A percentile compares a stretch with the other conserved stretches of the same genome.
Evolutionary conservation across 108 stramenopile species (phyloP).

Genomic region (Fragilaria radians): DNA sequence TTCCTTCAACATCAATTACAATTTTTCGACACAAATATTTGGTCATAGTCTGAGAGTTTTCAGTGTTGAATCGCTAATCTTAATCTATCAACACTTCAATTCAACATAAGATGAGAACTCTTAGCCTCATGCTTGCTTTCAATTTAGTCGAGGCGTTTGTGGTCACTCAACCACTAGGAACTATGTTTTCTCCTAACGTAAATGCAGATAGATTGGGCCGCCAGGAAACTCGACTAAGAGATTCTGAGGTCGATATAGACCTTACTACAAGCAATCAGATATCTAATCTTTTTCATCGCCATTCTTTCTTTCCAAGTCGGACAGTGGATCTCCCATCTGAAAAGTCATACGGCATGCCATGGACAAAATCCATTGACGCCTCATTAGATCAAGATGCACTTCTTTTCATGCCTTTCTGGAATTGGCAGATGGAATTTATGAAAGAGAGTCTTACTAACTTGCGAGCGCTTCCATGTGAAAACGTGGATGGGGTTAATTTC

Average conservation of each 20-base stretch:
- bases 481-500: constrained; percentile 48
- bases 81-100: too few species aligned
- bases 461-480: constrained; percentile 45
- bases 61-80: too few species aligned
- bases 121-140: constrained; percentile 19
- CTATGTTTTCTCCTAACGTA: not conserved
- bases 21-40: too few species aligned
- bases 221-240: not conserved
- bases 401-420: constrained; percentile 87
- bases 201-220: not conserved
- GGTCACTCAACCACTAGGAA: not conserved
- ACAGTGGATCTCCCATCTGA: constrained; percentile 15
- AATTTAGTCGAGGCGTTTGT: constrained; percentile 19
- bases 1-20: too few species aligned
- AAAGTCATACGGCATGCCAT: constrained; percentile 72
- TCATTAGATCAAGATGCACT: constrained; percentile 40
- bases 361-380: constrained; percentile 60
- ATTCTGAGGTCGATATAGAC: not conserved
- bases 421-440: constrained; percentile 83
- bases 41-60: too few species aligned
- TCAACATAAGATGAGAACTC: constrained; percentile 40
- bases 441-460: constrained; percentile 57
- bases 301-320: not conserved
- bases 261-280: not conserved
- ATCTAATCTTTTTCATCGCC: not conserved